Evolutionary conservation across 2,329 filamentous ascomycete genomes (phyloP).

Genomic region (Pseudogymnoascus destructans): DNA sequence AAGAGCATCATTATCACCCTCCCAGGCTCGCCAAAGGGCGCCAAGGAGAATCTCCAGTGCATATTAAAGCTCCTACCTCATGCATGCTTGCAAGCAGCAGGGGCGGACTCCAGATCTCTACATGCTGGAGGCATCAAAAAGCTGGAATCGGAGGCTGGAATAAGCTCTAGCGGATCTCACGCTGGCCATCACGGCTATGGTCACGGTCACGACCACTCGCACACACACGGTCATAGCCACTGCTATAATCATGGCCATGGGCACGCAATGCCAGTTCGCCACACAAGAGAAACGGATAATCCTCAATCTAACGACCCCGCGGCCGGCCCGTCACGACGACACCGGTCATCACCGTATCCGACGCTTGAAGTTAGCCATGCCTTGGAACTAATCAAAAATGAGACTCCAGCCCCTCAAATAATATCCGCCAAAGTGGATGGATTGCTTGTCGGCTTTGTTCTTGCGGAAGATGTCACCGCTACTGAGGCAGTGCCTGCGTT

Average conservation of each 20-base stretch:
- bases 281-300: conserved; percentile 51
- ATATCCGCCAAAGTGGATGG: conserved; percentile 48
- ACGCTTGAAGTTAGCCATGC: conserved; percentile 84
- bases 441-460: conserved; percentile 57
- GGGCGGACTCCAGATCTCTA: conserved; percentile 64
- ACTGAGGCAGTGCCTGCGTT: conserved; percentile 82
- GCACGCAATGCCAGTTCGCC: conserved; percentile 51
- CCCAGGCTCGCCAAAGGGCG: conserved; percentile 89
- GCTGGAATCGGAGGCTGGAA: conserved; percentile 70
- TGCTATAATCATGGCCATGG: conserved; percentile 54
- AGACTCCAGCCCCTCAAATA: conserved; percentile 53
- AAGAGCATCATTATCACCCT: conserved; percentile 75
- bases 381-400: conserved; percentile 53
- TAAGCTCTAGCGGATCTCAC: conserved; percentile 27
- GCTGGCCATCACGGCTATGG: conserved; percentile 25
- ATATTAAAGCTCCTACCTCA: conserved; percentile 85
- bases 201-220: conserved; percentile 34
- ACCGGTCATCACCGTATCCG: conserved; percentile 79
- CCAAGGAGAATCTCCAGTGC: conserved; percentile 81
- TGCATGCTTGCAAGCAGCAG: conserved; percentile 81
- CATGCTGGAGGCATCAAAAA: conserved; percentile 73
- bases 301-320: conserved; percentile 47
- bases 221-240: conserved; percentile 44
- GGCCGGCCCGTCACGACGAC: conserved; percentile 52
- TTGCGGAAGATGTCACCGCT: conserved; percentile 73